Evolutionary conservation across 1,284 basidiomycete genomes (phyloP), one percentile per base, ranked within the genome.

Genomic region (Boletus sp.): DNA sequence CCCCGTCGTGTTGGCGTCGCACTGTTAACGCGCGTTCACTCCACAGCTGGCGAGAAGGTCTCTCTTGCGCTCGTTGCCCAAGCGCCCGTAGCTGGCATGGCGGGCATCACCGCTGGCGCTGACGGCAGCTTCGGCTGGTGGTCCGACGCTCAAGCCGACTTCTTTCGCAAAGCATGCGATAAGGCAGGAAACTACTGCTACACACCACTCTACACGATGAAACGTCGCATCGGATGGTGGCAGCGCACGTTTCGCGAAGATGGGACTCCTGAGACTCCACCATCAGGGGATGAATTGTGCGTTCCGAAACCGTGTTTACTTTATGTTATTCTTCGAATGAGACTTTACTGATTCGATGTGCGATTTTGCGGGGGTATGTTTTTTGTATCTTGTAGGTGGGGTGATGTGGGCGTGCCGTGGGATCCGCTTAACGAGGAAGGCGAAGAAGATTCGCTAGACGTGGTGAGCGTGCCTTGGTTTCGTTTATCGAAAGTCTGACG

Each of bases 341-440:
- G 11, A 24, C 15, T 7, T 46, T 31, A 6, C 47, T 48, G 47
- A 48, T 22, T 16, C 12, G 27, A 15, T 16, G 27, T n/a, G 18
- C 2, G 44, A 13, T 36, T 3, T 16, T 36, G 36, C 7, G 36
- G 15, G 36, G 36, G 16, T 4, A 2, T 2, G 2, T 11, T 33
- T 33, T 33, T 33, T 9, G 27, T 9, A 13, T 15, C 11, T 35
- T 29, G 22, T 33, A 68, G 67, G 20, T 71, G 69, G 70, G n/a
- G 12, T 7, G 65, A 69, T 7, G 61, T 22, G 3, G 0, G 2
- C 0, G 7, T 54, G 3, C 67, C 68, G 2, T 69, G 67, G 67
- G 54, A 62, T 1, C 67, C 67, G 0, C 65, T 72, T 46, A 35
- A 66, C 43, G 65, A 73, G 6, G 69, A 72, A 7, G 67, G 67